Evolutionary conservation across 2,329 filamentous ascomycete species (phyloP).

Genomic region (Spiromastix sp.): DNA sequence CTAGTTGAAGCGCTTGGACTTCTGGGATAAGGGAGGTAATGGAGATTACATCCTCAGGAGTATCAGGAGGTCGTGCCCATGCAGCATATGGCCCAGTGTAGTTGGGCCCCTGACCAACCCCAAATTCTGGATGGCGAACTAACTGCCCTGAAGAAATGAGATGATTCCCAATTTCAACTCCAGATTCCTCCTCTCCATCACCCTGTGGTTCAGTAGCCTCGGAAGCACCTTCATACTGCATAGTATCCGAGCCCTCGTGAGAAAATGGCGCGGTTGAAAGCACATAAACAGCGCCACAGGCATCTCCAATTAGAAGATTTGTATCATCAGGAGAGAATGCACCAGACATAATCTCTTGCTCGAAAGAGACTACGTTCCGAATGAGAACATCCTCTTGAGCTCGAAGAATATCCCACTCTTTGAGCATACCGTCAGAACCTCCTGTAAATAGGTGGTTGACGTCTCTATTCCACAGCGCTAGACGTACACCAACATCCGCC

Average conservation of each 20-base stretch:
- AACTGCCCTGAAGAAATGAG: conserved; percentile 26
- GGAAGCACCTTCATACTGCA: conserved; percentile 20
- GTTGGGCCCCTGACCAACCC: conserved; percentile 29
- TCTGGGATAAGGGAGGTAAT: conserved; percentile 17
- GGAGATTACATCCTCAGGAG: conserved; percentile 14
- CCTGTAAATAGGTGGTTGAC: conserved; percentile 47
- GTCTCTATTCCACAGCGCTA: conserved; percentile 44
- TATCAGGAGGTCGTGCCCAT: conserved; percentile 26
- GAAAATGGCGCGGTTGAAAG: conserved; percentile 29
- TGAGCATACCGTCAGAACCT: conserved; percentile 50
- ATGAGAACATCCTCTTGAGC: conserved; percentile 42
- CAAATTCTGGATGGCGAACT: conserved; percentile 24
- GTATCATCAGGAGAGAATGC: conserved; percentile 46
- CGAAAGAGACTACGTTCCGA: conserved; percentile 38
- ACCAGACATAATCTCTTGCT: conserved; percentile 48
- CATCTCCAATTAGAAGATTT: conserved; percentile 48
- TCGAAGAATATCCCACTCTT: conserved; percentile 48
- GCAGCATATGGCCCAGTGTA: conserved; percentile 32
- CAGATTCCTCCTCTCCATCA: background rate
- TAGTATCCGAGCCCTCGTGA: conserved; percentile 12
- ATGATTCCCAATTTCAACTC: conserved; percentile 14
- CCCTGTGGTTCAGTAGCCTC: conserved; percentile 2
- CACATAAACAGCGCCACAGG: conserved; percentile 44
- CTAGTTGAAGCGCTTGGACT: conserved; percentile 22
- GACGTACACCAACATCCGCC: conserved; percentile 47